Conservation (phyloP, 2,329 filamentous ascomycete species). For the Sporothrix protearum region DNA sequence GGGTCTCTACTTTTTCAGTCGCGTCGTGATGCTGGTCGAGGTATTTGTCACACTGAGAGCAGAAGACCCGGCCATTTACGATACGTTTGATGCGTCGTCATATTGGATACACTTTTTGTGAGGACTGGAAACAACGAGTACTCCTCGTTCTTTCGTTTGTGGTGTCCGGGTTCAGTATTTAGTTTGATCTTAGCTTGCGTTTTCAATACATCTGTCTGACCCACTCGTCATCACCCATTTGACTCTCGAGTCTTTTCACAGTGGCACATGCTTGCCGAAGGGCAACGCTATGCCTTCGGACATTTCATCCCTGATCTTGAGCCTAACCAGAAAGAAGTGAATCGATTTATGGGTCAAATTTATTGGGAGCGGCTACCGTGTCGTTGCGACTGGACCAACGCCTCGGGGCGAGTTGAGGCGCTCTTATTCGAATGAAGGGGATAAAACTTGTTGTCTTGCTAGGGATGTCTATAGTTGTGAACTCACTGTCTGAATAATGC, state of each 20-base stretch:
- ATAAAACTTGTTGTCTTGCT: neutral
- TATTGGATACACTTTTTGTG: conserved; percentile 9
- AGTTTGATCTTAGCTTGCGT: neutral
- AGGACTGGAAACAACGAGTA: neutral
- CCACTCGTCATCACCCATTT: no score
- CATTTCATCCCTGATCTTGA: no score
- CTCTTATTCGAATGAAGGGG: neutral
- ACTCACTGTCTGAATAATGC: neutral
- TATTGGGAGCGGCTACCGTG: no score
- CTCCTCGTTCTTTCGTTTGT: no score
- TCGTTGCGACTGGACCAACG: no score
- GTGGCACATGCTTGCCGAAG: no score
- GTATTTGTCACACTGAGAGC: conserved; percentile 11
- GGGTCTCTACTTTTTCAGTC: conserved; percentile 3
- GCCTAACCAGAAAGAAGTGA: no score
- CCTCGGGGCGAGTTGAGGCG: no score
- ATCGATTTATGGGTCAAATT: no score
- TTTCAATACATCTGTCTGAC: no score
- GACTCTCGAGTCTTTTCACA: no score
- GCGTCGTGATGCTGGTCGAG: conserved; percentile 10
- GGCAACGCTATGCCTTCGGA: no score
- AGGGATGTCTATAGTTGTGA: neutral
- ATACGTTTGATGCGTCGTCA: neutral
- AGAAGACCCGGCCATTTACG: conserved; percentile 8
- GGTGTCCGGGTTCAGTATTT: neutral